phyloP scores from a whole-genome alignment of 805 yeast genomes.

The Teunomyces stri region DNA sequence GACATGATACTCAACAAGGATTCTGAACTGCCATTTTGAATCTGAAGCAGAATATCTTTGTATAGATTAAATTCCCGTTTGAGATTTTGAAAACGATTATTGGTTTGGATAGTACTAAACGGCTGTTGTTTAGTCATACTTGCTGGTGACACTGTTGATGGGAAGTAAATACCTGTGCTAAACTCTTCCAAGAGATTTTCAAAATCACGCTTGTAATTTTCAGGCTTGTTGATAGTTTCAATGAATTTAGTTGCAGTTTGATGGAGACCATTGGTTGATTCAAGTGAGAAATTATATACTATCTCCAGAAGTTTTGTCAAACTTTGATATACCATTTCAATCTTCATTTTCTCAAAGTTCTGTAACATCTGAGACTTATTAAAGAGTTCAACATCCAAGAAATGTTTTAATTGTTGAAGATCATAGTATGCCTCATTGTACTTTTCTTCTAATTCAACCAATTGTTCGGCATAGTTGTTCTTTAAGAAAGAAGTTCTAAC shows the following conservation, averaged over 20 bases:
- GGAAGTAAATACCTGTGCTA: constrained; percentile 40
- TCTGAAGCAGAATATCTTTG: constrained; percentile 41
- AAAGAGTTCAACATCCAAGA: constrained; percentile 28
- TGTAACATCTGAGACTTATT: constrained; percentile 24
- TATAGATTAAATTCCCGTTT: constrained; percentile 36
- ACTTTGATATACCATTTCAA: constrained; percentile 31
- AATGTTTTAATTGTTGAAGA: constrained; percentile 28
- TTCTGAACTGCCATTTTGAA: constrained; percentile 15
- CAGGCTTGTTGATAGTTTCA: constrained; percentile 15
- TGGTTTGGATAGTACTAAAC: constrained; percentile 23
- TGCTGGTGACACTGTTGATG: constrained; percentile 32
- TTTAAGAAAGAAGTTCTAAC: constrained; percentile 31
- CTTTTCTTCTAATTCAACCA: constrained; percentile 25
- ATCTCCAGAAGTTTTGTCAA: constrained; percentile 34
- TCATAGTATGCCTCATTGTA: constrained; percentile 36
- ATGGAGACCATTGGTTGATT: constrained; percentile 23
- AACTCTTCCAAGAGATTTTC: constrained; percentile 20
- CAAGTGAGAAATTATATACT: constrained; percentile 24
- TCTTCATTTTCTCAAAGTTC: constrained; percentile 33
- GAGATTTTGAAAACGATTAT: constrained; percentile 37
- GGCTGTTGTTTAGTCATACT: constrained; percentile 17
- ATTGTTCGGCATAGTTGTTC: constrained; percentile 26
- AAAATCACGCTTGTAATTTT: constrained; percentile 24
- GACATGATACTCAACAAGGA: constrained; percentile 26
- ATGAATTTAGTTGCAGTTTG: constrained; percentile 21